Percentiles rank a stretch among this genome's conserved stretches.
Conservation (phyloP, 2,329 filamentous ascomycete genomes). For the Curvularia eragrostidis region DNA sequence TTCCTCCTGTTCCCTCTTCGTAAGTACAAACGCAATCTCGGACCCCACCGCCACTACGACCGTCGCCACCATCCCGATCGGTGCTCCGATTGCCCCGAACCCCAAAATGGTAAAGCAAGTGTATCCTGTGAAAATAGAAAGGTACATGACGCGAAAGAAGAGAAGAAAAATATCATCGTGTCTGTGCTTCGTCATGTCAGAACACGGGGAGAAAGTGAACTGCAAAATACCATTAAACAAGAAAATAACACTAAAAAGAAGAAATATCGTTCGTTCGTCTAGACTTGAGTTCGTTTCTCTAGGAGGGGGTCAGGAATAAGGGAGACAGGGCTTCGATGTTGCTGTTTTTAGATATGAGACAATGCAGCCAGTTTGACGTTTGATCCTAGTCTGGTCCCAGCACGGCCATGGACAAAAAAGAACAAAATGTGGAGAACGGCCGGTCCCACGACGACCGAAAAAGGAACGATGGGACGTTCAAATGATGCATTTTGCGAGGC, state of each 20-base stretch:
- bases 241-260: neutral
- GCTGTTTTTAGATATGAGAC: conserved; percentile 8
- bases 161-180: conserved; percentile 20
- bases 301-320: neutral
- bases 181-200: conserved; percentile 10
- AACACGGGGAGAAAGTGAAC: neutral
- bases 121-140: conserved; percentile 22
- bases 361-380: conserved; percentile 4
- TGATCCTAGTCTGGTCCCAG: neutral
- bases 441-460: neutral
- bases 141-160: conserved; percentile 23
- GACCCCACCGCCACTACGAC: conserved; percentile 20
- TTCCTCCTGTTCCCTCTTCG: conserved; percentile 11
- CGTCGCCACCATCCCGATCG: conserved; percentile 19
- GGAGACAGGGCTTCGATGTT: neutral
- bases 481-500: neutral
- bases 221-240: neutral
- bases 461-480: neutral
- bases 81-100: conserved; percentile 19
- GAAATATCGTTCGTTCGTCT: neutral
- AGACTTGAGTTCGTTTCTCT: neutral
- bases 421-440: neutral
- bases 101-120: conserved; percentile 24
- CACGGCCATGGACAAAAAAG: neutral
- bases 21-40: conserved; percentile 18